phyloP scores from a whole-genome alignment of 257 asterid species.

The Nicotiana attenuata region DNA sequence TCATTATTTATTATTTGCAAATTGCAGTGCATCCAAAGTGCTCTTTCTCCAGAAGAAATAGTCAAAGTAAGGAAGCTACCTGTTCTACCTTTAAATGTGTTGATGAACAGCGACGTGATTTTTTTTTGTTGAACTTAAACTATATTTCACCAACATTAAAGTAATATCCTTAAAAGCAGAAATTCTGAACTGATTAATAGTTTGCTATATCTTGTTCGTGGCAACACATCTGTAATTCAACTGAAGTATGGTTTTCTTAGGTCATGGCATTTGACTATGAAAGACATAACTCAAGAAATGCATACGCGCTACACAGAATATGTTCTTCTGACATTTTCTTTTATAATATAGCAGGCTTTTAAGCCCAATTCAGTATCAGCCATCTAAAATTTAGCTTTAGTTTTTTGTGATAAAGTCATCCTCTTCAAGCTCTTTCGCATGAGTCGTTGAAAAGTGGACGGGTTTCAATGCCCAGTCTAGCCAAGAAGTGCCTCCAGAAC shows the following conservation, averaged over 20 bases:
- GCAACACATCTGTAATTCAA: background rate
- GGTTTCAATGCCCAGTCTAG: background rate
- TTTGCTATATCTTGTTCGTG: background rate
- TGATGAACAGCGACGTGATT: background rate
- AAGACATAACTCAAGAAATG: background rate
- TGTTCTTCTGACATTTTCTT: background rate
- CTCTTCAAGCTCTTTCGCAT: background rate
- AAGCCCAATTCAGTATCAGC: background rate
- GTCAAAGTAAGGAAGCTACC: conserved; percentile 51
- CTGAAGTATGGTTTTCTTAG: background rate
- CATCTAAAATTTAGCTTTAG: background rate
- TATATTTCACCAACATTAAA: background rate
- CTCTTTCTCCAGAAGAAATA: conserved; percentile 76
- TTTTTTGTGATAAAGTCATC: background rate
- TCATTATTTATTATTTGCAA: conserved; percentile 77
- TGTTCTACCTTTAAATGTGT: background rate
- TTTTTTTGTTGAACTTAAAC: background rate
- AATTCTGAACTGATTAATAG: background rate
- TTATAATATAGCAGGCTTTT: background rate
- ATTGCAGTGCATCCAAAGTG: conserved; percentile 85
- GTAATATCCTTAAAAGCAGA: background rate
- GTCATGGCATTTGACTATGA: background rate
- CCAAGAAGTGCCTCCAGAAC: background rate
- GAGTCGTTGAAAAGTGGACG: background rate
- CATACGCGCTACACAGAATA: background rate